Conservation (phyloP, 495 filamentous ascomycete species). For the Aspergillus hancockii region DNA sequence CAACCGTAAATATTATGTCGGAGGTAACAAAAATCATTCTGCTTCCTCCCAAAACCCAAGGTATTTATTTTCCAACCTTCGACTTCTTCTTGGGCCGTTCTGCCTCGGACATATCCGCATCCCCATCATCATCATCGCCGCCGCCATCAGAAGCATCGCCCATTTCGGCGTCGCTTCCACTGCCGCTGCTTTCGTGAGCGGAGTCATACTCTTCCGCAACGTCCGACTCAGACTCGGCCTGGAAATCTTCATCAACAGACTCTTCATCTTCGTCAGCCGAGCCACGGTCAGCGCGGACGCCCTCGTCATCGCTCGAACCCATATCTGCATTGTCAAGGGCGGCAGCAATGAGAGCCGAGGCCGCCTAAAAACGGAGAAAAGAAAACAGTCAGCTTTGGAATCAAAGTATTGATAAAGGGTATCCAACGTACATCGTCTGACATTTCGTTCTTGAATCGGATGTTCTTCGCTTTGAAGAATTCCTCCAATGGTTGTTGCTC, state of each 20-base stretch:
- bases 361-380: conserved; percentile 27
- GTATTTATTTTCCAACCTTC: conserved; percentile 47
- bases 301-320: conserved; percentile 81
- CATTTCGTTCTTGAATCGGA: conserved; percentile 98
- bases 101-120: conserved; percentile 32
- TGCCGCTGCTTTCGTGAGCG: conserved; percentile 80
- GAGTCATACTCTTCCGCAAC: conserved; percentile 96
- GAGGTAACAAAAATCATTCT: not conserved
- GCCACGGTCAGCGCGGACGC: conserved; percentile 71
- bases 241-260: conserved; percentile 94
- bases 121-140: conserved; percentile 56
- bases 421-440: conserved; percentile 58
- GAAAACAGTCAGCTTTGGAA: conserved; percentile 6
- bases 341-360: conserved; percentile 69
- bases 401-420: not conserved
- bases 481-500: conserved; percentile 93
- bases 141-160: conserved; percentile 56
- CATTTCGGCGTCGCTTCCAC: conserved; percentile 66
- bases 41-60: not conserved
- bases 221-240: conserved; percentile 85
- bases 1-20: conserved; percentile 1
- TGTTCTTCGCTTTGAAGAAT: conserved; percentile 90
- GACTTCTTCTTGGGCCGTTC: conserved; percentile 70
- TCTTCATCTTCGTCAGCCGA: conserved; percentile 96
- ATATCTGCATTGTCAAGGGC: conserved; percentile 78